Evolutionary conservation across 176 grass and related monocot genomes (phyloP).

Genomic region (Carex kokanica): DNA sequence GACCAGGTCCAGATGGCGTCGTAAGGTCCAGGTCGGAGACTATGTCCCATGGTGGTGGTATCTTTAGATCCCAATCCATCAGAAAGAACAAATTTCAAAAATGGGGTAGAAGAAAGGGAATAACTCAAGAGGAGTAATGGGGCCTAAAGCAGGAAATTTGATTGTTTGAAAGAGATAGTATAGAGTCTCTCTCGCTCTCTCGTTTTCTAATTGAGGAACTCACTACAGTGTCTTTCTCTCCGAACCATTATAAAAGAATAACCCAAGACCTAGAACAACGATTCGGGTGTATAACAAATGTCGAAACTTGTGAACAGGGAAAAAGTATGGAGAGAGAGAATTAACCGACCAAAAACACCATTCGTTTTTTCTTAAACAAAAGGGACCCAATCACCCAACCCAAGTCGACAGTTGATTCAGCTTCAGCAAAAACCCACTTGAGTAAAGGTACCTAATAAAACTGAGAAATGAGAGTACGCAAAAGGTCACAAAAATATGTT

Average conservation of each 20-base stretch:
- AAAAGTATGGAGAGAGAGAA: not conserved
- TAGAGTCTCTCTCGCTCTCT: not conserved
- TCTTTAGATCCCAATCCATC: conserved; percentile 98
- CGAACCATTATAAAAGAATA: not conserved
- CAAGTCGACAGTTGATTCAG: not conserved
- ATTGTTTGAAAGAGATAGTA: not conserved
- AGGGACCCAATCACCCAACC: not conserved
- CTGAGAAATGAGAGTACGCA: conserved; percentile 7
- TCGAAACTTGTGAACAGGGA: conserved; percentile 4
- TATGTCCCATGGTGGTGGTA: conserved; percentile 67
- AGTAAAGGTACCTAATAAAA: conserved; percentile 7
- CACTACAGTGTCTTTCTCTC: not conserved
- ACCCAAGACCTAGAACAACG: not conserved
- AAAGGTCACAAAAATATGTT: conserved; percentile 25
- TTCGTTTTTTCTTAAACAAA: not conserved
- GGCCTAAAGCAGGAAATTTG: not conserved
- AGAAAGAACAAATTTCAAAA: conserved; percentile 2
- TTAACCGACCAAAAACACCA: conserved; percentile 3
- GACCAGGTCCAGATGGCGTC: conserved; percentile 31
- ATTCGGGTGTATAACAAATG: not conserved
- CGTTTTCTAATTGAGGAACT: not conserved
- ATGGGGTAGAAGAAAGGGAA: not conserved
- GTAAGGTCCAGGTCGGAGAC: conserved; percentile 7
- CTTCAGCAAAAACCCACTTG: conserved; percentile 12
- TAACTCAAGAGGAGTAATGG: not conserved